Conservation (phyloP, 2,329 filamentous ascomycete genomes). For the Blumeria graminis region DNA sequence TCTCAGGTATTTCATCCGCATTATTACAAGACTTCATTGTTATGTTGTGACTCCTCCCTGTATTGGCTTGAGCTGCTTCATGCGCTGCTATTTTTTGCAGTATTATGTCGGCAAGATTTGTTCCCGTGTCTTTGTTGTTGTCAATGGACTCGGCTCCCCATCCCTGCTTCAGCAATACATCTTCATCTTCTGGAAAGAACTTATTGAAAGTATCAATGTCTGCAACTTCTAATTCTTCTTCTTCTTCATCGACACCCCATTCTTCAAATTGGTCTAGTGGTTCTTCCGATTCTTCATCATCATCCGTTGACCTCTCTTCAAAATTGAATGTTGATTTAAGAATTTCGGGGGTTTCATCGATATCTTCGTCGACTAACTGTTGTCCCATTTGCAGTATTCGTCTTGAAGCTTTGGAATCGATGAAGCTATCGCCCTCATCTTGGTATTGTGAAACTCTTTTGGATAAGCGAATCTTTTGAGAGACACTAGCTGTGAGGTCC, state of each 20-base stretch:
- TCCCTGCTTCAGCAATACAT: constrained; percentile 12
- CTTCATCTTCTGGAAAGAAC: constrained; percentile 52
- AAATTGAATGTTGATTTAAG: constrained; percentile 52
- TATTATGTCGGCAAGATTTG: constrained; percentile 81
- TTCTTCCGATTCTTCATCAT: constrained; percentile 23
- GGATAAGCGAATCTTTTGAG: constrained; percentile 48
- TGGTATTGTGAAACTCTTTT: constrained; percentile 40
- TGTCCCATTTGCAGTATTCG: constrained; percentile 79
- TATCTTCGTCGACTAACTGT: constrained; percentile 67
- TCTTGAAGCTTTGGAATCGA: constrained; percentile 70
- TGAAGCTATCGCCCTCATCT: constrained; percentile 41
- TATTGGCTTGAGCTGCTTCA: constrained; percentile 39
- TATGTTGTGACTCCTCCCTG: constrained; percentile 9
- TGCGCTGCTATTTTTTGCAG: constrained; percentile 82
- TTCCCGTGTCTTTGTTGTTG: constrained; percentile 22
- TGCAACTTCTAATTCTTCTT: constrained; percentile 33
- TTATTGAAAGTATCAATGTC: constrained; percentile 81
- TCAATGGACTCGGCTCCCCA: constrained; percentile 15
- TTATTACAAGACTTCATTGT: constrained; percentile 34
- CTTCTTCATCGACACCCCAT: constrained; percentile 46
- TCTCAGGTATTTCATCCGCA: constrained; percentile 64
- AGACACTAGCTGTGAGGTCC: constrained; percentile 49
- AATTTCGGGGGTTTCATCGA: constrained; percentile 21
- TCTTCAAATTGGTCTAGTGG: constrained; percentile 24
- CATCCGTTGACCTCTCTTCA: constrained; percentile 44